Percentiles rank a stretch among this genome's conserved stretches.
phyloP scores from a whole-genome alignment of 2,329 filamentous ascomycete genomes.

The Blastomyces gilchristii region DNA sequence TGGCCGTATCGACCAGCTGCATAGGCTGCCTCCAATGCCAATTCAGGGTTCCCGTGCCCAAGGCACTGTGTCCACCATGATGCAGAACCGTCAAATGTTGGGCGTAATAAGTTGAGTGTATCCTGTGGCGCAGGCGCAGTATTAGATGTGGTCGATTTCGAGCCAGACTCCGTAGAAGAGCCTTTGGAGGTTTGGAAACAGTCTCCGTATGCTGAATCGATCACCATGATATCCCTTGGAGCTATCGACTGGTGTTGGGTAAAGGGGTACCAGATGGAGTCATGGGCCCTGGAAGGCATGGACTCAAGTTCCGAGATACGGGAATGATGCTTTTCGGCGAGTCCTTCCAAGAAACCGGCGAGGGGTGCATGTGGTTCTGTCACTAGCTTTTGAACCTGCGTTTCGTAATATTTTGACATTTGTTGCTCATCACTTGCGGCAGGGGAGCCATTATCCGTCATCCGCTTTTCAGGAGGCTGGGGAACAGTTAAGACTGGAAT shows the following conservation, averaged over 20 bases:
- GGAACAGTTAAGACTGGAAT: constrained; percentile 50
- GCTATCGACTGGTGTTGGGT: constrained; percentile 63
- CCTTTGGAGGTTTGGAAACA: constrained; percentile 57
- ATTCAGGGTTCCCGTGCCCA: constrained; percentile 62
- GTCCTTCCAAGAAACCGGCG: constrained; percentile 38
- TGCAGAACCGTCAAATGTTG: constrained; percentile 72
- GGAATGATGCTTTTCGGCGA: constrained; percentile 45
- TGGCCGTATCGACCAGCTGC: constrained; percentile 77
- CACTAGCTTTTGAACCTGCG: constrained; percentile 25
- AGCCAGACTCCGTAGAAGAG: constrained; percentile 14
- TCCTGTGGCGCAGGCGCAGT: background rate
- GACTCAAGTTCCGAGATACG: constrained; percentile 51
- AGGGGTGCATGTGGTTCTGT: constrained; percentile 26
- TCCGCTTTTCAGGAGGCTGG: constrained; percentile 45
- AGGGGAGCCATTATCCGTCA: constrained; percentile 16
- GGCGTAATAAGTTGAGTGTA: constrained; percentile 38
- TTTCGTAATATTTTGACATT: constrained; percentile 56
- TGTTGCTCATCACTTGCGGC: constrained; percentile 42
- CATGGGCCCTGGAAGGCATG: constrained; percentile 52
- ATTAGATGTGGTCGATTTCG: constrained; percentile 6
- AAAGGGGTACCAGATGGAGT: constrained; percentile 75
- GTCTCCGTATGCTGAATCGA: constrained; percentile 72
- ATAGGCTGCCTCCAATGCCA: constrained; percentile 66
- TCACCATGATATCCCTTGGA: constrained; percentile 55
- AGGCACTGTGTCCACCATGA: constrained; percentile 90